Percentiles rank a stretch among this genome's conserved stretches.
Evolutionary conservation across 2,329 filamentous ascomycete genomes (phyloP).

Genomic region (Aspergillus alliaceus): DNA sequence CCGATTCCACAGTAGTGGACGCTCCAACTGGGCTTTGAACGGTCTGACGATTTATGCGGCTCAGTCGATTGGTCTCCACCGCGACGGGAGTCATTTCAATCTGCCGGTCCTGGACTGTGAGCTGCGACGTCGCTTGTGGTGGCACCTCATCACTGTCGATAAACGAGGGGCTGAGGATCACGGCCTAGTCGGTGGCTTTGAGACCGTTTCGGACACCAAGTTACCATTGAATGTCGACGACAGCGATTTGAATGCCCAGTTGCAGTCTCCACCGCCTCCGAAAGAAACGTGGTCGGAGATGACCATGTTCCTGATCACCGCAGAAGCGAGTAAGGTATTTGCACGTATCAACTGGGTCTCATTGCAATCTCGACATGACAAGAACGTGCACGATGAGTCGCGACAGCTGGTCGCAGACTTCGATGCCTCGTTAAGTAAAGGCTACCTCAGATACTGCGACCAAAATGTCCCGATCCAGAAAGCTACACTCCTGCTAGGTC

Average conservation of each 20-base stretch:
- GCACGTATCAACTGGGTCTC: background rate
- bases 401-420: slow-evolving; percentile 45
- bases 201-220: slow-evolving; percentile 41
- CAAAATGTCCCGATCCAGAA: slow-evolving; percentile 51
- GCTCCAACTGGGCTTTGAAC: slow-evolving; percentile 50
- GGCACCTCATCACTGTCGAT: slow-evolving; percentile 48
- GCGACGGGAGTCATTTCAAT: slow-evolving; percentile 52
- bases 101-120: slow-evolving; percentile 55
- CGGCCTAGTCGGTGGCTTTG: slow-evolving; percentile 52
- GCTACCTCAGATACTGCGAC: slow-evolving; percentile 53
- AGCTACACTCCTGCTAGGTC: slow-evolving; percentile 28
- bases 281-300: slow-evolving; percentile 58
- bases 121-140: slow-evolving; percentile 56
- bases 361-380: background rate
- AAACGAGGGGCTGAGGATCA: slow-evolving; percentile 59
- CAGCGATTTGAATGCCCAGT: slow-evolving; percentile 50
- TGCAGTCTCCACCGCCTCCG: slow-evolving; percentile 49
- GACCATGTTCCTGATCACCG: slow-evolving; percentile 56
- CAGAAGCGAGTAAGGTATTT: slow-evolving; percentile 40
- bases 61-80: slow-evolving; percentile 50
- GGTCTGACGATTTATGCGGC: slow-evolving; percentile 54
- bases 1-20: slow-evolving; percentile 21
- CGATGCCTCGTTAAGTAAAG: slow-evolving; percentile 48
- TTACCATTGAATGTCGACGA: slow-evolving; percentile 54
- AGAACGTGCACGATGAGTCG: background rate